These are phyloP conservation scores for Trypethelium eluteriae DNA, from an alignment of 495 filamentous ascomycete genomes.

Conservation along the genomic window DNA sequence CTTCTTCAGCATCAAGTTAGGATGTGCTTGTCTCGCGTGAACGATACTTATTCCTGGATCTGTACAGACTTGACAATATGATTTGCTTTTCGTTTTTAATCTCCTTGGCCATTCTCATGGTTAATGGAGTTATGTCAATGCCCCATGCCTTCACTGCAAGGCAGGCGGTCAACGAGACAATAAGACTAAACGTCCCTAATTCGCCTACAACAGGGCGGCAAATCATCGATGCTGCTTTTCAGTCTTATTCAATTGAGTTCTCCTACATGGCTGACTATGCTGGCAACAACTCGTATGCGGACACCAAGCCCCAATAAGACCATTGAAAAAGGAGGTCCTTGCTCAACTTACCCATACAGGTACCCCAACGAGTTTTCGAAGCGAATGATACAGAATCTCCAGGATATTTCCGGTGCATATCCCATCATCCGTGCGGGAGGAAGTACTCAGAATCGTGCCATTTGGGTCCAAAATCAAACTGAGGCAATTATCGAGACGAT, in stretches of 20 bases:
- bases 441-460: constrained; percentile 22
- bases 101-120: not conserved
- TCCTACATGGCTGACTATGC: constrained; percentile 27
- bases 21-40: not conserved
- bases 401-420: constrained; percentile 21
- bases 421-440: constrained; percentile 27
- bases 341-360: constrained; percentile 3
- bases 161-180: not conserved
- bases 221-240: constrained; percentile 22
- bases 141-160: not conserved
- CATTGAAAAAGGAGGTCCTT: not conserved
- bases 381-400: constrained; percentile 24
- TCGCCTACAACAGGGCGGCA: constrained; percentile 11
- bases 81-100: not conserved
- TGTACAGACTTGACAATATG: not conserved
- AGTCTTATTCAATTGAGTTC: constrained; percentile 29
- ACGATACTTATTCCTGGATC: not conserved
- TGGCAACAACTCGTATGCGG: constrained; percentile 23
- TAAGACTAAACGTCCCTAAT: not conserved
- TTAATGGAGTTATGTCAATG: not conserved
- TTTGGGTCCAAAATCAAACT: constrained; percentile 18
- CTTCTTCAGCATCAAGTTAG: not conserved
- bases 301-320: not conserved
- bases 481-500: constrained; percentile 20
- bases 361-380: constrained; percentile 24